A percentile compares a stretch with the other conserved stretches of the same genome.
Conservation (phyloP, 306 rosid genomes). For the Cucurbita moschata region DNA sequence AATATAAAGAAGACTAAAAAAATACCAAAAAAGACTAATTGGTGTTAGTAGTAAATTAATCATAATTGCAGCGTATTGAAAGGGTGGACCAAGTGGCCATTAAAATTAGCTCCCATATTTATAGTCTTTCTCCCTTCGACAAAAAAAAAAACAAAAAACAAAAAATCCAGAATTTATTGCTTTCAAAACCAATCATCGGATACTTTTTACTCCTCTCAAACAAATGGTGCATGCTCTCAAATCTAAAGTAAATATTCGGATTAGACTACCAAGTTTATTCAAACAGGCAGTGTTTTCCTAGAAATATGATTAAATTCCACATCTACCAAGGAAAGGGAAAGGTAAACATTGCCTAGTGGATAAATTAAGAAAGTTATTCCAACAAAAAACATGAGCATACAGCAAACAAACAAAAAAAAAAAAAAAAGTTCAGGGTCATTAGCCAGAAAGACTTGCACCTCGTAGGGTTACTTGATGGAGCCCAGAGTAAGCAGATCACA, state of each 20-base stretch:
- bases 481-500: constrained; percentile 80
- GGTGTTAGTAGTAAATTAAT: neutral
- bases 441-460: constrained; percentile 35
- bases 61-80: neutral
- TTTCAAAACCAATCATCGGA: neutral
- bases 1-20: no score
- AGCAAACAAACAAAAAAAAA: neutral
- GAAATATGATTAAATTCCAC: no score
- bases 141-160: neutral
- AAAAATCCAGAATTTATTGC: neutral
- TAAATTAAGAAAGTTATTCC: neutral
- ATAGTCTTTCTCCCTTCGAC: neutral
- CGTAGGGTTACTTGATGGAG: constrained; percentile 84
- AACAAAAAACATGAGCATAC: neutral
- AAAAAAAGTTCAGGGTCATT: neutral
- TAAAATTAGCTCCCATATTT: neutral
- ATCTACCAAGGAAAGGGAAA: neutral
- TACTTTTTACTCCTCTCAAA: neutral
- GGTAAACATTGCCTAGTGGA: neutral
- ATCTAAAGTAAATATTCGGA: neutral
- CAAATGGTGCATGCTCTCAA: neutral
- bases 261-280: neutral
- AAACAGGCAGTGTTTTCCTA: neutral
- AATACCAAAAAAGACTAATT: neutral
- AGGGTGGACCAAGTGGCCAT: neutral